A percentile compares a stretch with the other conserved stretches of the same genome.
phyloP scores from a whole-genome alignment of 208 protist genomes.

The Phytomonas francai region DNA sequence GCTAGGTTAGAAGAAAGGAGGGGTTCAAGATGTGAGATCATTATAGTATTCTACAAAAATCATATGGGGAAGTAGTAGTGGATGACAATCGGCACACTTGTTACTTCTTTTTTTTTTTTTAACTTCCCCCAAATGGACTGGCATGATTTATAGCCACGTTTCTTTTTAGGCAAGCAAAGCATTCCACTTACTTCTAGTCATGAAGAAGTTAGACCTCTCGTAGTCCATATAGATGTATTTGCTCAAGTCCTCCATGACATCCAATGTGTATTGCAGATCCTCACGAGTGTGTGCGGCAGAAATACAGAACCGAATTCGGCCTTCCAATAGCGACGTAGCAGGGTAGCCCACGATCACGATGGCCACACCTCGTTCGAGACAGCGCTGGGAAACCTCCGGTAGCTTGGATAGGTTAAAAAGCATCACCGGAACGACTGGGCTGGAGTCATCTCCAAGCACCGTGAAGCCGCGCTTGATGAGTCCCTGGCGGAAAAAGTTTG shows the following conservation, averaged over 20 bases:
- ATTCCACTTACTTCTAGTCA: not conserved
- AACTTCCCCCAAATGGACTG: not conserved
- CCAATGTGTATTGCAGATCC: conserved; percentile 86
- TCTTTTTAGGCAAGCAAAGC: not conserved
- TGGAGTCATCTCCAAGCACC: conserved; percentile 87
- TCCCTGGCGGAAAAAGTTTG: conserved; percentile 75
- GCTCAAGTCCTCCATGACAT: conserved; percentile 83
- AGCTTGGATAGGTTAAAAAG: conserved; percentile 93
- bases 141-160: not conserved
- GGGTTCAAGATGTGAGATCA: not conserved
- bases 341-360: conserved; percentile 97
- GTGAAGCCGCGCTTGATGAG: conserved; percentile 70
- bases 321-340: conserved; percentile 90
- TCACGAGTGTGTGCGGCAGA: conserved; percentile 92
- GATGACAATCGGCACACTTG: not conserved
- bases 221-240: conserved; percentile 68
- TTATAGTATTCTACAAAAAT: conserved; percentile 5
- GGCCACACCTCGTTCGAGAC: conserved; percentile 84
- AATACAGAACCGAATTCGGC: conserved; percentile 90
- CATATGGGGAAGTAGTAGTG: not conserved
- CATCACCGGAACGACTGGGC: conserved; percentile 95
- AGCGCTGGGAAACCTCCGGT: conserved; percentile 74
- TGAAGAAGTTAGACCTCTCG: conserved; percentile 17
- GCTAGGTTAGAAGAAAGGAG: conserved; percentile 1
- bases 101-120: not conserved